Conservation (phyloP, 2,329 filamentous ascomycete genomes). For the Aplosporella prunicola region DNA sequence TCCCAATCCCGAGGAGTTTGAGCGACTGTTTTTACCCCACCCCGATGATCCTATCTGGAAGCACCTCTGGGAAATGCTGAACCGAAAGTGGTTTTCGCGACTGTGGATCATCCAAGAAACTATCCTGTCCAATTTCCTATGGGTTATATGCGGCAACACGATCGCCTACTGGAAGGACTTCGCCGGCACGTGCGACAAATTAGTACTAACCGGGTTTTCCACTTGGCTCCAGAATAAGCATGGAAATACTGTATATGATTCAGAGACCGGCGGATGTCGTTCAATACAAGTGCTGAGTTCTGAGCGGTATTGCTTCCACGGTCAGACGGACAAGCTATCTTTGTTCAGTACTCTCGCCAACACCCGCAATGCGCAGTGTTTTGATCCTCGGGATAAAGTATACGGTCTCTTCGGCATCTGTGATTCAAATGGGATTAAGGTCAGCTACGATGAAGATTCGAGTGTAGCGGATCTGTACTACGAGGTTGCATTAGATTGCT, state of each 20-base stretch:
- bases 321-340: background rate
- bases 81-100: slow-evolving; percentile 17
- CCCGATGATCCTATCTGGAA: slow-evolving; percentile 13
- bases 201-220: slow-evolving; percentile 13
- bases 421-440: slow-evolving; percentile 11
- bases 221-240: slow-evolving; percentile 12
- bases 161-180: slow-evolving; percentile 18
- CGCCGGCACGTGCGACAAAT: slow-evolving; percentile 14
- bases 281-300: slow-evolving; percentile 13
- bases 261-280: background rate
- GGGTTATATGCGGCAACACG: slow-evolving; percentile 16
- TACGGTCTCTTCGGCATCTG: slow-evolving; percentile 19
- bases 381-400: slow-evolving; percentile 19
- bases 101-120: slow-evolving; percentile 21
- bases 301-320: slow-evolving; percentile 11
- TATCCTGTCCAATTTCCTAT: slow-evolving; percentile 15
- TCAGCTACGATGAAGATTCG: slow-evolving; percentile 13
- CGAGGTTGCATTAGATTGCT: slow-evolving; percentile 5
- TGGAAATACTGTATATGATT: background rate
- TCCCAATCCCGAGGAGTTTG: slow-evolving; percentile 15
- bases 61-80: slow-evolving; percentile 15
- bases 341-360: slow-evolving; percentile 14
- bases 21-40: slow-evolving; percentile 14
- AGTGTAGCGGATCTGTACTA: background rate
- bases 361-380: slow-evolving; percentile 17